Evolutionary conservation across 2,329 filamentous ascomycete genomes (phyloP), one percentile per base, ranked within the genome.

Genomic region (Lachnellula suecica): DNA sequence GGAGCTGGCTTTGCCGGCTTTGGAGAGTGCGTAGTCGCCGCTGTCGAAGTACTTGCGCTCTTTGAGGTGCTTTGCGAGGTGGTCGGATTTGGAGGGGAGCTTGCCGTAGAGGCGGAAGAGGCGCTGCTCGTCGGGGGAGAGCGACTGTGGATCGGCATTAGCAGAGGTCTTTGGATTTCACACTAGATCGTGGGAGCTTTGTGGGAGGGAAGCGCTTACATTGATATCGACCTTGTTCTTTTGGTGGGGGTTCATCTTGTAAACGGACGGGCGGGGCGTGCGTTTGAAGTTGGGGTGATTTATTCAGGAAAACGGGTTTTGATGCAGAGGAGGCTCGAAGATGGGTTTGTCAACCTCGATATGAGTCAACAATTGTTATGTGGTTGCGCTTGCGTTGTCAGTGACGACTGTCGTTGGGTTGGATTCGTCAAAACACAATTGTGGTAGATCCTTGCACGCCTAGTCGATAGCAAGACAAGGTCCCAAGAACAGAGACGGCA

Each of bases 41-140:
- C 89, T 94, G 78, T 97, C 91, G 74, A 97, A 97, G 78, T 96
- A 97, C 78, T 96, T 99, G 78, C 94, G 92, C 73, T 97, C 94
- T 82, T 97, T 97, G 70, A 97, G 84, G 71, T 97, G 96, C 79
- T 97, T 97, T 79, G 95, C 91, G 65, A 97, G 87, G 67, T 97
- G 83, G 73, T 97, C 93, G 72, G 92, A 95, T 73, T 94, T 94
- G 73, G 89, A 96, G 60, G 94, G 94, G 56, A 97, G 87, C 77
- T 97, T 97, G 75, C 94, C 94, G 74, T 99, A 99, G 60, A 97
- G 87, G 61, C 92, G 89, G 81, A 97, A 94, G 68, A 97, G 87
- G 59, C 90, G 89, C 75, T 97, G 92, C 80, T 99, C 94, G 68
- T 99, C 94, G 57, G 92, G 87, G 49, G 88, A 89, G 74, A 99